phyloP scores from a whole-genome alignment of 768 basidiomycete species.

The Suillus sp. region DNA sequence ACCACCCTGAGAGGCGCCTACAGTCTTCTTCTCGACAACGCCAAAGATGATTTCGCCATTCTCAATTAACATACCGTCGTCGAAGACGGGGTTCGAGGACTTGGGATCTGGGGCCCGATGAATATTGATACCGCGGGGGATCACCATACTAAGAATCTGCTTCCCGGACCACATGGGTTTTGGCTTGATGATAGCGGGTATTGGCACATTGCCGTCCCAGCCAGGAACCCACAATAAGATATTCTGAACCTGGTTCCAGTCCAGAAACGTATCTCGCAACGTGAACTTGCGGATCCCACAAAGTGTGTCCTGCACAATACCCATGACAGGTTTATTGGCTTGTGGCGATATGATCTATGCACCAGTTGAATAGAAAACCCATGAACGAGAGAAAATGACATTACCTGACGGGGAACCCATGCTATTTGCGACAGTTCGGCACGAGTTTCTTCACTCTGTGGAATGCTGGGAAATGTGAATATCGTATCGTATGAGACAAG shows the following conservation, averaged over 20 bases:
- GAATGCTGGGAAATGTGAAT: constrained; percentile 60
- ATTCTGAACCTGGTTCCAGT: constrained; percentile 95
- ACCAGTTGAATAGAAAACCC: constrained; percentile 10
- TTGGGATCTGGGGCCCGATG: constrained; percentile 78
- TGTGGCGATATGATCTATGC: constrained; percentile 95
- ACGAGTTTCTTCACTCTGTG: constrained; percentile 97
- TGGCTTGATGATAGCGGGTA: constrained; percentile 93
- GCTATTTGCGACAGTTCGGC: constrained; percentile 98
- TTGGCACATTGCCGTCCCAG: constrained; percentile 93
- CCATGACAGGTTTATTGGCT: constrained; percentile 99
- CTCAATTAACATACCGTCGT: constrained; percentile 95
- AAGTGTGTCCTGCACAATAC: constrained; percentile 98
- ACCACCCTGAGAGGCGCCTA: constrained; percentile 93
- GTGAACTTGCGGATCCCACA: constrained; percentile 98
- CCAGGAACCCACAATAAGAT: constrained; percentile 97
- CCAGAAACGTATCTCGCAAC: constrained; percentile 90
- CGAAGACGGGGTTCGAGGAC: constrained; percentile 78
- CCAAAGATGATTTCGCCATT: constrained; percentile 96
- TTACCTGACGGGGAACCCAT: constrained; percentile 95
- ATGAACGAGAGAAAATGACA: constrained; percentile 17
- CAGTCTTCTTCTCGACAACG: constrained; percentile 98
- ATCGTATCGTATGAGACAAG: constrained; percentile 11
- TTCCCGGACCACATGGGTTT: constrained; percentile 99
- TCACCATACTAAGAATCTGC: constrained; percentile 88
- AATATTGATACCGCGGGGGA: constrained; percentile 96